Conservation (phyloP, 805 yeast species). For the Yamadazyma paraphyllophila region DNA sequence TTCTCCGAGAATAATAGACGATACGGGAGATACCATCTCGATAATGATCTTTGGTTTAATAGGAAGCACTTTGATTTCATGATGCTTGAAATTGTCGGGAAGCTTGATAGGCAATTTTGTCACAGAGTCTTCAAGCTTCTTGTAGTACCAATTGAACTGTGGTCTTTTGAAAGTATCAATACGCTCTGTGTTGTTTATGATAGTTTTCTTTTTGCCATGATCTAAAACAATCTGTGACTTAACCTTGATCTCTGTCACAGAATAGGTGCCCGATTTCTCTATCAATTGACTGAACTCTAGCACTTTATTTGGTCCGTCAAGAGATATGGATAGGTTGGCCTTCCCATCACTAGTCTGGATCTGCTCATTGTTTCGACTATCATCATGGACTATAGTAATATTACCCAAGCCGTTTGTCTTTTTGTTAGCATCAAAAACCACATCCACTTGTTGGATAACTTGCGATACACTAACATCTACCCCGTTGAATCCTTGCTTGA, state of each 20-base stretch:
- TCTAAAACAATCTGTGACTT: constrained; percentile 12
- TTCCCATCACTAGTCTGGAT: not conserved
- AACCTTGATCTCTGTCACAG: constrained; percentile 18
- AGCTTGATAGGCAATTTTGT: constrained; percentile 7
- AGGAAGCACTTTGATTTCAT: constrained; percentile 18
- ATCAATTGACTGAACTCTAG: constrained; percentile 22
- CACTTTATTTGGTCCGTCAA: constrained; percentile 10
- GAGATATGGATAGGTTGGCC: constrained; percentile 3
- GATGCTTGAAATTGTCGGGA: constrained; percentile 8
- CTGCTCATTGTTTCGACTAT: not conserved
- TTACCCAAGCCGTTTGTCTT: not conserved
- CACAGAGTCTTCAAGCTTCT: constrained; percentile 1
- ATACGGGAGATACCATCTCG: constrained; percentile 9
- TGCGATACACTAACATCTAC: not conserved
- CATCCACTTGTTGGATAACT: not conserved
- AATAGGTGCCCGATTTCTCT: constrained; percentile 22
- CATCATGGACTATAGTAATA: not conserved
- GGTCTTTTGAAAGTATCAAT: not conserved
- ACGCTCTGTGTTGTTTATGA: constrained; percentile 11
- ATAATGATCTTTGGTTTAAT: constrained; percentile 26
- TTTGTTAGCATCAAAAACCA: not conserved
- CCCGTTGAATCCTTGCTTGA: not conserved
- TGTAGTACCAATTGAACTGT: constrained; percentile 7
- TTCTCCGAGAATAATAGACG: constrained; percentile 30
- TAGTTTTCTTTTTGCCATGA: constrained; percentile 1